A percentile compares a stretch with the other conserved stretches of the same genome.
Conservation (phyloP, 2,329 filamentous ascomycete genomes). For the Pyrenochaeta sp. region DNA sequence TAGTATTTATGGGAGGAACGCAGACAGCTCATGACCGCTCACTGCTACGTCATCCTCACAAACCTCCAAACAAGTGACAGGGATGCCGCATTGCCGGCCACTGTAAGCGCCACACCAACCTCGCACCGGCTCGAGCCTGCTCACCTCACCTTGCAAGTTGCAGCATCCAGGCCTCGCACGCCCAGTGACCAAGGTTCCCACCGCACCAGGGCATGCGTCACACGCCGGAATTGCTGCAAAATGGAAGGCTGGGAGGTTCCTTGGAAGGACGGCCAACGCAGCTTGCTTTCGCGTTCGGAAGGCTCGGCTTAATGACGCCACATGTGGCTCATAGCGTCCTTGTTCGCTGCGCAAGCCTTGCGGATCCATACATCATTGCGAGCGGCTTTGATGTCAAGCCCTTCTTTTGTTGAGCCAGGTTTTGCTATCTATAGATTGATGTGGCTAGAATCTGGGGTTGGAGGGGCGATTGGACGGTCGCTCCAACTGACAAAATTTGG, state of each 20-base stretch:
- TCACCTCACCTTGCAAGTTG: neutral
- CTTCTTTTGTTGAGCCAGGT: conserved; percentile 8
- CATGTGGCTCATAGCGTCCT: conserved; percentile 9
- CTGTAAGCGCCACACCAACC: conserved; percentile 21
- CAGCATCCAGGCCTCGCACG: conserved; percentile 12
- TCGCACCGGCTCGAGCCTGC: conserved; percentile 2
- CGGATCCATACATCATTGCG: conserved; percentile 18
- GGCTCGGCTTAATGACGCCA: conserved; percentile 11
- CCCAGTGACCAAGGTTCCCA: conserved; percentile 13
- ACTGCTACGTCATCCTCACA: conserved; percentile 16
- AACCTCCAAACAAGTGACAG: conserved; percentile 19
- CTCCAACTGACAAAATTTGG: too few species aligned
- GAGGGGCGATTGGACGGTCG: too few species aligned
- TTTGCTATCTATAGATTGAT: conserved; percentile 8
- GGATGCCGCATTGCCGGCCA: conserved; percentile 21
- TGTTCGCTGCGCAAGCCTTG: conserved; percentile 17
- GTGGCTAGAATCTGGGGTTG: conserved; percentile 6
- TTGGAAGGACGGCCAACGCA: neutral
- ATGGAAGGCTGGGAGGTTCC: conserved; percentile 1
- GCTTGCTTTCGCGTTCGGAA: conserved; percentile 8
- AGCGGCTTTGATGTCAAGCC: conserved; percentile 9
- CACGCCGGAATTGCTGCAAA: neutral
- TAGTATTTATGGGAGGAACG: conserved; percentile 38
- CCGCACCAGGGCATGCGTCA: conserved; percentile 14
- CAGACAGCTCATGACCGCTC: conserved; percentile 26